Conservation (phyloP, 768 basidiomycete species). For the Lactifluus echinatus region DNA sequence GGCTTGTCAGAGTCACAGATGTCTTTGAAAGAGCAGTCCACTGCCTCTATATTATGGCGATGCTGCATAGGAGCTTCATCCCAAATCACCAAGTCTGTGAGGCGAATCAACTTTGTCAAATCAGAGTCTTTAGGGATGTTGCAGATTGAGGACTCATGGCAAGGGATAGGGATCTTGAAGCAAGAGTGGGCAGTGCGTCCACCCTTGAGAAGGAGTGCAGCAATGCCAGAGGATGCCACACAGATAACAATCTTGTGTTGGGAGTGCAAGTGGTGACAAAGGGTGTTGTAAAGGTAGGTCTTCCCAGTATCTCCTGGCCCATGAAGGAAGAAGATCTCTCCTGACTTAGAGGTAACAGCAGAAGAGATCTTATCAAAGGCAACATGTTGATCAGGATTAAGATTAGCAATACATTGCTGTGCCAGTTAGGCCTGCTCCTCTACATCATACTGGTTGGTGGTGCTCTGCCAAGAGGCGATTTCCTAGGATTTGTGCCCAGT, state of each 20-base stretch:
- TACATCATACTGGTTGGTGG: slow-evolving; percentile 24
- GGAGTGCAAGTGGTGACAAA: not conserved
- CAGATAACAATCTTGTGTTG: slow-evolving; percentile 29
- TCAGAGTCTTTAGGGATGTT: no score
- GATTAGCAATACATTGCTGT: not conserved
- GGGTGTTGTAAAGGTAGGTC: slow-evolving; percentile 36
- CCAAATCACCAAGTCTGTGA: no score
- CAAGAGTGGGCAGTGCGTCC: no score
- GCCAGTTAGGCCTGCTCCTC: not conserved
- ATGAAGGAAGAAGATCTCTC: slow-evolving; percentile 33
- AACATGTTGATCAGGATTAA: slow-evolving; percentile 19
- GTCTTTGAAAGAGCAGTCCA: no score
- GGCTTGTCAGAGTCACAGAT: no score
- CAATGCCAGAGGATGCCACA: slow-evolving; percentile 35
- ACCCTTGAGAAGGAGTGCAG: no score
- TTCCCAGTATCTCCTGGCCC: slow-evolving; percentile 40
- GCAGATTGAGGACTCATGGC: no score
- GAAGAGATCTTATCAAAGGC: slow-evolving; percentile 20
- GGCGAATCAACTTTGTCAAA: no score
- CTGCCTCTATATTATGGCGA: no score
- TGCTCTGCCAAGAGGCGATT: slow-evolving; percentile 32
- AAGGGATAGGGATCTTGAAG: no score
- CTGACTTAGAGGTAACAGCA: slow-evolving; percentile 14
- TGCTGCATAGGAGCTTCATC: no score
- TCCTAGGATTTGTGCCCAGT: slow-evolving; percentile 23